Evolutionary conservation across 192 early-diverging fungal genomes (phyloP), one percentile per base, ranked within the genome.

Genomic region (Helicostylum pulchrum): DNA sequence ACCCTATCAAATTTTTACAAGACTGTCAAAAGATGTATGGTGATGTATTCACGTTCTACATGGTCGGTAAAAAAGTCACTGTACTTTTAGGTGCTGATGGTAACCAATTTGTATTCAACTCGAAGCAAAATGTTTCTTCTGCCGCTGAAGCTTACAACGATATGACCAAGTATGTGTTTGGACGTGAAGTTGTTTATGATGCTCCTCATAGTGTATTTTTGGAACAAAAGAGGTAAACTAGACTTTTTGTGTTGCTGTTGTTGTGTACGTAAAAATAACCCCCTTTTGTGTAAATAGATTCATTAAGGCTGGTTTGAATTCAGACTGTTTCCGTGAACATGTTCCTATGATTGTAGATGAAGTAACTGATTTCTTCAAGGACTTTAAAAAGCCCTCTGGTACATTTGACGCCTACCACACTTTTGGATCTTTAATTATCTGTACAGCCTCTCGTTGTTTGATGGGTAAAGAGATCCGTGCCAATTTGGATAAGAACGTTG

Each of bases 91-190:
- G 91, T 44, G 78, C 88, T 7, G 94, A 96, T 64, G 97, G 95
- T 68, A 97, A 96, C 83, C 85, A 96, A 84, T 95, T 96, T 77
- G 85, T 96, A 7, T 96, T 99, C 78, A 99, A 99, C 85, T 88
- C 86, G 53, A 92, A 91, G 69, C 76, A 91, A 58, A 85, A 89
- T 54, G 66, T 89, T 67, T 92, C 91, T 50, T 91, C 90, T 43
- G 94, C 95, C 34, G 96, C 95, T 71, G 92, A 90, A 61, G 94
- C 94, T 23, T 99, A 99, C 76, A 90, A 89, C 64, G 85, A 84
- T 50, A 83, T 99, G 72, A 99, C 95, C 34, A 92, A 89, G 51
- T 92, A 92, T 8, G 94, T 97, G 39, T 99, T 99, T 78, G 96
- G 96, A 57, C 80, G 77, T 60, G 94, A 90, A 45, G 95, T 99